Evolutionary conservation across 441 rosid genomes (phyloP).

Genomic region (Gossypium davidsonii): DNA sequence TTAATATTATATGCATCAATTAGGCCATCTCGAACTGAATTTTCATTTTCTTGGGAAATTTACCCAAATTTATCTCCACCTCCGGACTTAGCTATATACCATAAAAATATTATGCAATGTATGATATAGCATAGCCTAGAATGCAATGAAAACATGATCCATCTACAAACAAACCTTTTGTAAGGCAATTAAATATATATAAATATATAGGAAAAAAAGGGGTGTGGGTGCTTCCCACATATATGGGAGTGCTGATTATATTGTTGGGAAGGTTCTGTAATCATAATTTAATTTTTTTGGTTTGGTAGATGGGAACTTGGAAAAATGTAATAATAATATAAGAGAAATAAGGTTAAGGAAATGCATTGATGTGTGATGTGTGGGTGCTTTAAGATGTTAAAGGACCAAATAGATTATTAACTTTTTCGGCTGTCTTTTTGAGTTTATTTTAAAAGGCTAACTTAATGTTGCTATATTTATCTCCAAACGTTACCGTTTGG

Average conservation of each 20-base stretch:
- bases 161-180: not conserved
- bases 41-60: too few relatives aligned
- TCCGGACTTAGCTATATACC: not conserved
- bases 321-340: not conserved
- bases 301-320: slow-evolving; percentile 10
- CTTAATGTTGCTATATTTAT: not conserved
- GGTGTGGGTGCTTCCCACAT: slow-evolving; percentile 10
- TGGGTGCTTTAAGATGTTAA: not conserved
- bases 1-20: too few relatives aligned
- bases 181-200: not conserved
- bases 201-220: not conserved
- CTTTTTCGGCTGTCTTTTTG: slow-evolving; percentile 2
- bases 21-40: too few relatives aligned
- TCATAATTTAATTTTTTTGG: not conserved
- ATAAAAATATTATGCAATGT: not conserved
- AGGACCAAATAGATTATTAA: slow-evolving; percentile 9
- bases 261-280: slow-evolving; percentile 1
- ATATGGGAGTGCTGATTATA: slow-evolving; percentile 19
- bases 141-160: slow-evolving; percentile 6
- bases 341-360: not conserved
- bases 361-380: not conserved
- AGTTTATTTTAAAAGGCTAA: not conserved
- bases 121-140: not conserved
- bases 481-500: not conserved
- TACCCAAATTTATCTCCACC: too few relatives aligned